These are phyloP conservation scores for Achaetomiella virescens DNA, from an alignment of 495 filamentous ascomycete genomes.

Conservation along the genomic window DNA sequence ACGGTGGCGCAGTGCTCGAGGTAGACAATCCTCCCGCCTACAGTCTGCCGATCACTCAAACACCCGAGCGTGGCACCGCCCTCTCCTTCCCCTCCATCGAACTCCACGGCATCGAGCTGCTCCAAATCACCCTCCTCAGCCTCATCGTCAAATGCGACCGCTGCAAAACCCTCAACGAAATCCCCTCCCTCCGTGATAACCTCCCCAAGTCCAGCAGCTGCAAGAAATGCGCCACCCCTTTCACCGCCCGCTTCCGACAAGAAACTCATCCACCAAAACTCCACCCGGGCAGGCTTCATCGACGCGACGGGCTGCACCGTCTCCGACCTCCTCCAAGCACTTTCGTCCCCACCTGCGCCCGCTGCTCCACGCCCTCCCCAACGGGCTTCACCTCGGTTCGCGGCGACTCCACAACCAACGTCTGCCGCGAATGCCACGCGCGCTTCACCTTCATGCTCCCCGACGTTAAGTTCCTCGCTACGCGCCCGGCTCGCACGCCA, in stretches of 20 bases:
- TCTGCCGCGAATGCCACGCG: conserved; percentile 75
- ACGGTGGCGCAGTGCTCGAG: conserved; percentile 38
- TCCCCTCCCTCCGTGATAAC: conserved; percentile 55
- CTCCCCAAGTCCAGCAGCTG: conserved; percentile 47
- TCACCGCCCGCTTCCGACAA: conserved; percentile 63
- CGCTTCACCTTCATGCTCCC: conserved; percentile 81
- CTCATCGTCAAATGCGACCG: conserved; percentile 76
- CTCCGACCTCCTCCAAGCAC: conserved; percentile 72
- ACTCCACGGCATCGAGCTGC: conserved; percentile 72
- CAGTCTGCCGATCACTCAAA: conserved; percentile 29
- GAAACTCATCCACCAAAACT: conserved; percentile 73
- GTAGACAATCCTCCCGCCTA: conserved; percentile 33
- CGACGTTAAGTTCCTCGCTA: conserved; percentile 76
- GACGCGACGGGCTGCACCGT: conserved; percentile 75
- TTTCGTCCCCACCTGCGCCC: conserved; percentile 75
- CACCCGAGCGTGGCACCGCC: conserved; percentile 58
- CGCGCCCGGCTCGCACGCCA: conserved; percentile 45
- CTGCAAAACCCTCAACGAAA: conserved; percentile 72
- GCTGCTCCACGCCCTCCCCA: conserved; percentile 66
- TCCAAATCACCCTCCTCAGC: conserved; percentile 64
- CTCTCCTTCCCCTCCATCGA: conserved; percentile 79
- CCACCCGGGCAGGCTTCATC: conserved; percentile 73
- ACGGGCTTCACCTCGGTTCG: conserved; percentile 61
- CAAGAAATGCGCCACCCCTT: conserved; percentile 67
- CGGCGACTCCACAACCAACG: conserved; percentile 68